Conservation (phyloP, 2,329 filamentous ascomycete genomes). For the Epicoccum nigrum region DNA sequence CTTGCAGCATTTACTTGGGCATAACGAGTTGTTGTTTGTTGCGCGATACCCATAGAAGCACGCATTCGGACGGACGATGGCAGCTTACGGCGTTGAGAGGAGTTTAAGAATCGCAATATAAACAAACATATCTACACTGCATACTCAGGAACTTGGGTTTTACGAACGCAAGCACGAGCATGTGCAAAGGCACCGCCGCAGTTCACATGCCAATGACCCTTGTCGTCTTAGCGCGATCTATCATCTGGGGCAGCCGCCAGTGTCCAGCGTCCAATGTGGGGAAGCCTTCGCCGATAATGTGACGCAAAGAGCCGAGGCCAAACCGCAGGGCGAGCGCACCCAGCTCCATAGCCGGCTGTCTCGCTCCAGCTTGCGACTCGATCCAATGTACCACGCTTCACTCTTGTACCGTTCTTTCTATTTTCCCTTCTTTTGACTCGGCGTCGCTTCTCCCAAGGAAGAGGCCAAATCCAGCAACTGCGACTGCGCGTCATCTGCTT, state of each 20-base stretch:
- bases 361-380: constrained; percentile 12
- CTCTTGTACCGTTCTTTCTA: not conserved
- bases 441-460: too few relatives aligned
- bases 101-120: too few relatives aligned
- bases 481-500: constrained; percentile 12
- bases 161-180: constrained; percentile 14
- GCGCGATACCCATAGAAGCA: constrained; percentile 14
- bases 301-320: constrained; percentile 47
- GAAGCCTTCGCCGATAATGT: constrained; percentile 38
- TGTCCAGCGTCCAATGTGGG: constrained; percentile 38
- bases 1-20: constrained; percentile 1
- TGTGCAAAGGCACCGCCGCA: constrained; percentile 21
- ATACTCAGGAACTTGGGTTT: too few relatives aligned
- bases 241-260: too few relatives aligned
- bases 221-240: constrained; percentile 26
- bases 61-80: not conserved
- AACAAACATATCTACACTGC: too few relatives aligned
- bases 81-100: constrained; percentile 11
- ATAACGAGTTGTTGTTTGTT: constrained; percentile 8
- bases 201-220: constrained; percentile 38
- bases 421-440: not conserved
- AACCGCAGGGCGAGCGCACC: constrained; percentile 26
- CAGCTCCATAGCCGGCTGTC: constrained; percentile 22
- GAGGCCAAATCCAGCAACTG: not conserved
- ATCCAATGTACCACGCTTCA: constrained; percentile 11